Evolutionary conservation across 2,329 filamentous ascomycete species (phyloP).

Genomic region (Fusarium sp.): DNA sequence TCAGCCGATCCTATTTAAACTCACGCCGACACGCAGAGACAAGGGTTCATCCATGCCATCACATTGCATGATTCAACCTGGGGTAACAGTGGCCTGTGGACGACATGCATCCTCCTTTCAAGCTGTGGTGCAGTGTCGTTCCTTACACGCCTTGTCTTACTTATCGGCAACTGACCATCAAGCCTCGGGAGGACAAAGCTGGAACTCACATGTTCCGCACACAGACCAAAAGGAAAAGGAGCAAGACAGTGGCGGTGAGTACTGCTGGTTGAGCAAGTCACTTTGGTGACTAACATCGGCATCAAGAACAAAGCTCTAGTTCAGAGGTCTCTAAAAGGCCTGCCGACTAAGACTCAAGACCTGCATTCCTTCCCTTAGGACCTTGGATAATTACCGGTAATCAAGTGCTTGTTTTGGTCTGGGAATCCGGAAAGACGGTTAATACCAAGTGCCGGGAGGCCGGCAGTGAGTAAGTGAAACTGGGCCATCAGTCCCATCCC

Average conservation of each 20-base stretch:
- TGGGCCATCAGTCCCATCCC: not conserved
- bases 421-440: conserved; percentile 4
- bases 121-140: not conserved
- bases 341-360: not conserved
- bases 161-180: conserved; percentile 16
- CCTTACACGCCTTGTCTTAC: conserved; percentile 15
- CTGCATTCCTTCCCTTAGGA: not conserved
- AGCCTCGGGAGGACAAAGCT: not conserved
- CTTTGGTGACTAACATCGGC: not conserved
- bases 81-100: not conserved
- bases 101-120: not conserved
- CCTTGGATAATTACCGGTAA: not conserved
- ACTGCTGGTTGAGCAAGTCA: not conserved
- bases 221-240: not conserved
- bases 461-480: conserved; percentile 22
- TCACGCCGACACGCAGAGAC: not conserved
- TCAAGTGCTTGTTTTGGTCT: not conserved
- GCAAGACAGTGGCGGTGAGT: conserved; percentile 18
- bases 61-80: not conserved
- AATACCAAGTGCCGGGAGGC: conserved; percentile 8
- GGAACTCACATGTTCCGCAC: not conserved
- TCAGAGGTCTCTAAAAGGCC: not conserved
- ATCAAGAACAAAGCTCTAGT: not conserved
- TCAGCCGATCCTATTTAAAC: conserved; percentile 30
- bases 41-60: conserved; percentile 21